phyloP scores from a whole-genome alignment of 1,139 yeast genomes.

The Pichia sp. region DNA sequence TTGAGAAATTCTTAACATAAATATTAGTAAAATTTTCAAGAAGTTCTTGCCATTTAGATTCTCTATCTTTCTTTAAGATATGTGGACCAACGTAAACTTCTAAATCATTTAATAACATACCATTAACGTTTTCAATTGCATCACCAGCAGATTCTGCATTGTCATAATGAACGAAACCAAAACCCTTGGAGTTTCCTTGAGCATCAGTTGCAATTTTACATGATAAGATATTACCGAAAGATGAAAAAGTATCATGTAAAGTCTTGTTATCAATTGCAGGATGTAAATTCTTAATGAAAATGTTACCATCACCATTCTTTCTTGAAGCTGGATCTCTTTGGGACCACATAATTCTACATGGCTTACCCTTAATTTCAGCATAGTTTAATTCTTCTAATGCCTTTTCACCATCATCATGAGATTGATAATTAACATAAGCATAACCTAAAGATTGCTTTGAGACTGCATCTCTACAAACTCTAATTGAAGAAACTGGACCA shows the following conservation, averaged over 20 bases:
- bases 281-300: slow-evolving; percentile 96
- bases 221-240: slow-evolving; percentile 92
- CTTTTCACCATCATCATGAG: slow-evolving; percentile 82
- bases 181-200: slow-evolving; percentile 87
- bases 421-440: slow-evolving; percentile 96
- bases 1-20: slow-evolving; percentile 82
- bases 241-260: slow-evolving; percentile 94
- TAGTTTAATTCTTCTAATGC: slow-evolving; percentile 97
- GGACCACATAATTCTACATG: slow-evolving; percentile 99
- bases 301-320: slow-evolving; percentile 95
- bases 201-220: slow-evolving; percentile 97
- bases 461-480: slow-evolving; percentile 98
- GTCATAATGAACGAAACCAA: slow-evolving; percentile 97
- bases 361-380: slow-evolving; percentile 87
- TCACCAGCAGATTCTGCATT: slow-evolving; percentile 88
- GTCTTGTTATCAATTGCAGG: slow-evolving; percentile 99
- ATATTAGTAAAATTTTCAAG: slow-evolving; percentile 93
- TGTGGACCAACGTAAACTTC: slow-evolving; percentile 97
- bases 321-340: slow-evolving; percentile 97
- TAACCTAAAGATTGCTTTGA: slow-evolving; percentile 96
- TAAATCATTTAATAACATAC: slow-evolving; percentile 96
- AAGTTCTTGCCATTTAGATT: slow-evolving; percentile 85
- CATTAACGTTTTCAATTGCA: slow-evolving; percentile 96
- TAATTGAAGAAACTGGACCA: slow-evolving; percentile 93
- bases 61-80: slow-evolving; percentile 90